Base-by-base conservation (phyloP, 1,139 yeast genomes). In the Suhomyces maxii region DNA sequence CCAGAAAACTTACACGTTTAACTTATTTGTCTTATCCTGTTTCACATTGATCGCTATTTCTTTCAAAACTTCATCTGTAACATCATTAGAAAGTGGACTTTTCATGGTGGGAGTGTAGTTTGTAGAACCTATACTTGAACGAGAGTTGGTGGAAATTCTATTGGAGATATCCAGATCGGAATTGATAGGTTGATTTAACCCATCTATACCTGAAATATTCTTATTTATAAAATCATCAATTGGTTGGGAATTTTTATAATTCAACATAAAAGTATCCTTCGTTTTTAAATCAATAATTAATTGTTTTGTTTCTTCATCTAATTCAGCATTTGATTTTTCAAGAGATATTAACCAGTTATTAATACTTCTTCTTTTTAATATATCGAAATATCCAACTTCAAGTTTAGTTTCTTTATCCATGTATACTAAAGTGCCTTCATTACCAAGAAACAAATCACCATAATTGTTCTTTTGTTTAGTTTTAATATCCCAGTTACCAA, bases 341-440 rank as follows among this genome's bases (percentile, higher is more conserved):
- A 71, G 53, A 2, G 61, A 51, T 3, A 56, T 48, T 11, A 72
- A 52, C 79, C 79, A 73, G 39, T 60, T 60, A 26, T 64, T 54
- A 23, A 66, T 55, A 39, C 64, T 54, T 41, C 75, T 57, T 41
- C 60, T 54, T 50, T 64, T 79, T 47, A 89, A 73, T 3, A 85
- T 87, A 44, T 82, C 84, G 51, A 89, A 70, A 64, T 89, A 89
- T 7, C 82, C 76, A 35, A 81, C 74, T 49, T 78, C 85, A 41
- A 71, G 68, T 26, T 70, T 67, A 6, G 73, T 58, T 13, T 52
- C 60, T 47, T 72, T 72, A 51, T 86, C 88, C 50, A 78, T 70
- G 60, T 74, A 89, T 12, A 82, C 80, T 52, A 90, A 72, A 46
- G 86, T 90, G 50, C 93, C 95, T 50, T 87, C 89, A 49, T 60